Evolutionary conservation across 169 alveolate species (phyloP).

Genomic region (Cryptosporidium xiaoi): DNA sequence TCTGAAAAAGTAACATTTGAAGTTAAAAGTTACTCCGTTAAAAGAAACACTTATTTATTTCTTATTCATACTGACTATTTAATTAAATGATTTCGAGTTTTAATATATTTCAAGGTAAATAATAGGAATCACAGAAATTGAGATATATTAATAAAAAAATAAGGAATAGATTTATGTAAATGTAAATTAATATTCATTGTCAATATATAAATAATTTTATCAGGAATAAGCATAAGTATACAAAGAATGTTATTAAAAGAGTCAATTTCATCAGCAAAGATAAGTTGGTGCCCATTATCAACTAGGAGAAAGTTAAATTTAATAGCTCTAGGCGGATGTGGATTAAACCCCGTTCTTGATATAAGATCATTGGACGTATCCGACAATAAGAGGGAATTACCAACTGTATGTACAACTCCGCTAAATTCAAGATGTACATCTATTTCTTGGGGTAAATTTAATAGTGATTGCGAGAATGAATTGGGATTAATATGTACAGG

Average conservation of each 20-base stretch:
- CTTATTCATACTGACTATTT: too few relatives aligned
- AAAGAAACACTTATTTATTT: too few relatives aligned
- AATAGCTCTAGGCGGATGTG: conserved; percentile 70
- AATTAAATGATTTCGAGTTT: too few relatives aligned
- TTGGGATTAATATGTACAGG: conserved; percentile 66
- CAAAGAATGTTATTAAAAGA: conserved; percentile 56
- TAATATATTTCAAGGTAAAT: too few relatives aligned
- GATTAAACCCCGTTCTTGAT: conserved; percentile 34
- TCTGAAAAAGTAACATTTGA: too few relatives aligned
- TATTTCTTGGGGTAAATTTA: conserved; percentile 65
- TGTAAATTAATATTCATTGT: too few relatives aligned
- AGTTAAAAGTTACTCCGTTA: too few relatives aligned
- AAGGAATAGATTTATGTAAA: too few relatives aligned
- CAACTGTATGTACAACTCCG: conserved; percentile 15
- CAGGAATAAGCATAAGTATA: too few relatives aligned
- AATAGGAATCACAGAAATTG: background rate
- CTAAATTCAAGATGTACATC: conserved; percentile 63
- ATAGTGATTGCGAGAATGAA: conserved; percentile 1
- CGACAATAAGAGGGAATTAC: conserved; percentile 26
- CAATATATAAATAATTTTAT: too few relatives aligned
- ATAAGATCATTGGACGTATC: conserved; percentile 53
- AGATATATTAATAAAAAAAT: background rate
- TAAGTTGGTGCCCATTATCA: conserved; percentile 67
- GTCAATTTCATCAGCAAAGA: conserved; percentile 52
- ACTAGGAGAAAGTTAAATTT: conserved; percentile 11